These are phyloP conservation scores for Entelexis paramagnoliae DNA, from an alignment of 1,139 yeast species.

Conservation along the genomic window DNA sequence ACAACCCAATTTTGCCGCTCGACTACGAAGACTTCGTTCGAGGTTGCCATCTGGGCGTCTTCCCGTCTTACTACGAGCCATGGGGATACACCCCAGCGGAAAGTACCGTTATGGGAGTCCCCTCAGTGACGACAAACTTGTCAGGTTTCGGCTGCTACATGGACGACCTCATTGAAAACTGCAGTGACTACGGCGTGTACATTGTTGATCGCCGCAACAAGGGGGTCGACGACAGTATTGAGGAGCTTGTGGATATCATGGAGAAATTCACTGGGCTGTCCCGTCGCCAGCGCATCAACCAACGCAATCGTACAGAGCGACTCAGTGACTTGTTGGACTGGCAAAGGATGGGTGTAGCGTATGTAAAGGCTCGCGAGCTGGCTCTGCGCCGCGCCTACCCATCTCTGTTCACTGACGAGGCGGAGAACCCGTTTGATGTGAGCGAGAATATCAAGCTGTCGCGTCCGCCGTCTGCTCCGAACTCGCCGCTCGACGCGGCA, in stretches of 20 bases:
- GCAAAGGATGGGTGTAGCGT: constrained; percentile 97
- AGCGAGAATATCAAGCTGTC: constrained; percentile 47
- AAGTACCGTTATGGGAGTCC: constrained; percentile 99
- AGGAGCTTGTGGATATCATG: constrained; percentile 84
- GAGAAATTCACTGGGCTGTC: constrained; percentile 79
- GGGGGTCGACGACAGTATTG: constrained; percentile 86
- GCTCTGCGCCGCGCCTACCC: constrained; percentile 92
- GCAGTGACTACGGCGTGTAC: constrained; percentile 92
- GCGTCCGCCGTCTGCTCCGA: constrained; percentile 89
- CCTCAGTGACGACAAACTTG: constrained; percentile 91
- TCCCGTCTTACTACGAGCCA: constrained; percentile 97
- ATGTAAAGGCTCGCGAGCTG: constrained; percentile 86
- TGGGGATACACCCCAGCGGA: constrained; percentile 99
- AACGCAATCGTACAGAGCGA: constrained; percentile 93
- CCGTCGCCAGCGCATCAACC: constrained; percentile 94
- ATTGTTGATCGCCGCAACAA: constrained; percentile 92
- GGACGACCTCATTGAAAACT: constrained; percentile 94
- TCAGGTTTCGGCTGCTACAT: constrained; percentile 98
- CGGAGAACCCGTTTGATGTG: constrained; percentile 44
- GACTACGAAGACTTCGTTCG: constrained; percentile 97
- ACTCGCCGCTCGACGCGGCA: constrained; percentile 69
- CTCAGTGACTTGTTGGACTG: constrained; percentile 87
- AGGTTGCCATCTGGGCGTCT: constrained; percentile 96
- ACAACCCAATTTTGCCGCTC: constrained; percentile 83
- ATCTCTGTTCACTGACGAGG: constrained; percentile 47